Evolutionary conservation across 768 basidiomycete genomes (phyloP).

Genomic region (Trametes elegans): DNA sequence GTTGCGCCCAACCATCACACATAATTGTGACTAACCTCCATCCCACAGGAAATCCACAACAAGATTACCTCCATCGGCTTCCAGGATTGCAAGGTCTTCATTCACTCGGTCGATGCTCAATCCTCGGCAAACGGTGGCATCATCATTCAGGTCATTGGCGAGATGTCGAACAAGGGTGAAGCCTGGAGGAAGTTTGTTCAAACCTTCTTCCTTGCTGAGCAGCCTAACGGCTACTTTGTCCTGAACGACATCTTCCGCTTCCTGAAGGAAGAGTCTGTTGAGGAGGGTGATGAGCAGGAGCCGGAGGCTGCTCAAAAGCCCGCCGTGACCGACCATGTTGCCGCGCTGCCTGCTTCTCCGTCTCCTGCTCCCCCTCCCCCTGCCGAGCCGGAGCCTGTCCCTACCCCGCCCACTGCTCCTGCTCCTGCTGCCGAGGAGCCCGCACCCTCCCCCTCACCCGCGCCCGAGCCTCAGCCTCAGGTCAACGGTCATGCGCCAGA

Average conservation of each 20-base stretch:
- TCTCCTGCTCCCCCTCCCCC: constrained; percentile 33
- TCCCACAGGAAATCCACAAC: constrained; percentile 86
- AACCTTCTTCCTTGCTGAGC: constrained; percentile 99
- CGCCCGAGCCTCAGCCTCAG: constrained; percentile 39
- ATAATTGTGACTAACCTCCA: constrained; percentile 1
- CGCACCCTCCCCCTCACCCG: constrained; percentile 32
- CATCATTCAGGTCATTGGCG: constrained; percentile 98
- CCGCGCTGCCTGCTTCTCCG: constrained; percentile 35
- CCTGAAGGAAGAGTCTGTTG: constrained; percentile 91
- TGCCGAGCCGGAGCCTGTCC: constrained; percentile 31
- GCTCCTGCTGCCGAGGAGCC: constrained; percentile 34
- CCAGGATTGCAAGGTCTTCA: constrained; percentile 97
- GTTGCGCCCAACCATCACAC: too few relatives aligned
- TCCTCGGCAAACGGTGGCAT: constrained; percentile 93
- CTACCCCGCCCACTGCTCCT: constrained; percentile 35
- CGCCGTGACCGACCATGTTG: constrained; percentile 25
- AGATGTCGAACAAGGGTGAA: constrained; percentile 92
- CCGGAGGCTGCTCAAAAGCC: constrained; percentile 40
- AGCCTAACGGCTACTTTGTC: constrained; percentile 98
- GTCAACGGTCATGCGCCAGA: constrained; percentile 41
- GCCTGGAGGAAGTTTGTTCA: constrained; percentile 99
- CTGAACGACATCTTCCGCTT: constrained; percentile 99
- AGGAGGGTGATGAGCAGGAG: constrained; percentile 66
- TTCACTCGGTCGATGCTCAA: constrained; percentile 97
- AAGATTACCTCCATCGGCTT: constrained; percentile 94